Evolutionary conservation across 352 stramenopile genomes (phyloP).

Genomic region (Phytophthora crassamura): DNA sequence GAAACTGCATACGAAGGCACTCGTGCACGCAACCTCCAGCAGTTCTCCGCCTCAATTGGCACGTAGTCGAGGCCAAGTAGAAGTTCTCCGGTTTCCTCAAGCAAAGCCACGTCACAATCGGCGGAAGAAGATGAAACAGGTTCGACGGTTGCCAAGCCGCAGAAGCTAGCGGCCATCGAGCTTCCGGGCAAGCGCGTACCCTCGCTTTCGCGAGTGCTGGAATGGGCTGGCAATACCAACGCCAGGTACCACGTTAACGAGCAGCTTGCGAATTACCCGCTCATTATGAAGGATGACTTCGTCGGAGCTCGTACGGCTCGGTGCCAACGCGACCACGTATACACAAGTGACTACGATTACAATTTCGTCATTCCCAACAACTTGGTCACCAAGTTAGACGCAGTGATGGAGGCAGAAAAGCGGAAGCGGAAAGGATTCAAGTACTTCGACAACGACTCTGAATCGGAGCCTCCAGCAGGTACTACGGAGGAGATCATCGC

Average conservation of each 20-base stretch:
- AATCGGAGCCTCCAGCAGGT: not conserved
- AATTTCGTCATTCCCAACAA: slow-evolving; percentile 9
- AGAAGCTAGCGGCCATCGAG: slow-evolving; percentile 1
- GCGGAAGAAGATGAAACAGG: slow-evolving; percentile 12
- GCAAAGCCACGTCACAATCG: slow-evolving; percentile 6
- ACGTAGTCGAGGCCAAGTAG: not conserved
- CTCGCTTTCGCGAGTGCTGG: not conserved
- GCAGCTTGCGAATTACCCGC: slow-evolving; percentile 1
- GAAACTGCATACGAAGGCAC: not conserved
- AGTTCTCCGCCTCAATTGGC: not conserved
- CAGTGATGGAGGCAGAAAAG: slow-evolving; percentile 2
- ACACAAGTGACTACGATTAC: not conserved
- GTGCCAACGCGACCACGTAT: not conserved
- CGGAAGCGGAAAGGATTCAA: slow-evolving; percentile 3
- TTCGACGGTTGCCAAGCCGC: no score
- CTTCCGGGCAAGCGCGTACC: slow-evolving; percentile 2
- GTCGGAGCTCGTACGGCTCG: not conserved
- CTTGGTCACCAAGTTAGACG: slow-evolving; percentile 1
- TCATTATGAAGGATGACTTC: slow-evolving; percentile 11
- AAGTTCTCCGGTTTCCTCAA: slow-evolving; percentile 4
- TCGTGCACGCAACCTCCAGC: not conserved
- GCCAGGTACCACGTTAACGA: slow-evolving; percentile 1
- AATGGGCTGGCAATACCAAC: slow-evolving; percentile 1
- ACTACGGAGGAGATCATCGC: slow-evolving; percentile 6
- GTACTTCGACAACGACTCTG: not conserved